Conservation (phyloP, 768 basidiomycete genomes). For the Leccinum subtestaceum region DNA sequence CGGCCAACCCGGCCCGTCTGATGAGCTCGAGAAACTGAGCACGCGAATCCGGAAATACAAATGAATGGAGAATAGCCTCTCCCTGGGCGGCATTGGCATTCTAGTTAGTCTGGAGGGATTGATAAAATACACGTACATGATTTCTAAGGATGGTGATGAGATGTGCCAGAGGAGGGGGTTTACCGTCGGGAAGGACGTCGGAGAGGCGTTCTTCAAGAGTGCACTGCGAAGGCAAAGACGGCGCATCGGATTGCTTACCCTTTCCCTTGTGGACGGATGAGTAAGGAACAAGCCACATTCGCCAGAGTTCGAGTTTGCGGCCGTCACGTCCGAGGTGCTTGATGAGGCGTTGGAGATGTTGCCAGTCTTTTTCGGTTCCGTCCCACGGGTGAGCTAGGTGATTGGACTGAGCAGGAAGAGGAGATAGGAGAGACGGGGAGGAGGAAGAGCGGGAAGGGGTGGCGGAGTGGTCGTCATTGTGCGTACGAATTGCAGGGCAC, state of each 20-base stretch:
- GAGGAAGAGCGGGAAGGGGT: neutral
- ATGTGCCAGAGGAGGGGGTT: constrained; percentile 37
- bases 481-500: constrained; percentile 45
- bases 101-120: constrained; percentile 3
- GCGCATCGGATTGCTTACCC: constrained; percentile 42
- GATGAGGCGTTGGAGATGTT: constrained; percentile 51
- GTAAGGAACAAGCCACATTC: constrained; percentile 57
- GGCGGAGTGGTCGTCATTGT: neutral
- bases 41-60: constrained; percentile 76
- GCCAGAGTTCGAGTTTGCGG: constrained; percentile 74
- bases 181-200: constrained; percentile 8
- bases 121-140: constrained; percentile 50
- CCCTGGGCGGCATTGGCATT: constrained; percentile 40
- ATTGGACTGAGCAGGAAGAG: constrained; percentile 15
- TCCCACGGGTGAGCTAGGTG: constrained; percentile 49
- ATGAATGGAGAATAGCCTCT: constrained; percentile 50
- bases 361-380: constrained; percentile 60
- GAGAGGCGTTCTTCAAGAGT: constrained; percentile 9
- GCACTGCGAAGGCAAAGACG: constrained; percentile 4
- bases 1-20: constrained; percentile 42
- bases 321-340: constrained; percentile 60
- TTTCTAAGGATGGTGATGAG: constrained; percentile 51
- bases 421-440: constrained; percentile 18
- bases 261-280: constrained; percentile 33
- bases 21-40: constrained; percentile 61